phyloP scores from a whole-genome alignment of 1,284 basidiomycete species.

The Cryptococcus floricola region DNA sequence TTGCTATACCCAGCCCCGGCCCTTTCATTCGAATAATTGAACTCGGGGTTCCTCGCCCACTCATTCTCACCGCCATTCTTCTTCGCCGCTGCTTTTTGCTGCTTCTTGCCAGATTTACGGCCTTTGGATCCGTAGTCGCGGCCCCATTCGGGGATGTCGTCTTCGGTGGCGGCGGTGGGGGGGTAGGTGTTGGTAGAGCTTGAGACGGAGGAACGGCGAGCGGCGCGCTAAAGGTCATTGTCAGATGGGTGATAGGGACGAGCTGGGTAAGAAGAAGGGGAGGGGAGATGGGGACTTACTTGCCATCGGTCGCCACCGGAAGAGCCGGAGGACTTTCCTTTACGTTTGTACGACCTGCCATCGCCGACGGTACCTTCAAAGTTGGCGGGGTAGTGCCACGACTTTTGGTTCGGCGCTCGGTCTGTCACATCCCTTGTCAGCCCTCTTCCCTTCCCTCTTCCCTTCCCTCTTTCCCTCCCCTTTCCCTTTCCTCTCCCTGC shows the following conservation, averaged over 20 bases:
- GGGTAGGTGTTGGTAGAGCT: conserved; percentile 25
- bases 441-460: neutral
- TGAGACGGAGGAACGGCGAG: conserved; percentile 19
- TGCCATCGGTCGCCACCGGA: conserved; percentile 25
- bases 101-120: conserved; percentile 23
- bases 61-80: conserved; percentile 10
- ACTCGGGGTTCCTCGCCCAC: conserved; percentile 14
- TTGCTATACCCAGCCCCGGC: conserved; percentile 4
- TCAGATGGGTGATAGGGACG: neutral
- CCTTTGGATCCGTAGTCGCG: conserved; percentile 46
- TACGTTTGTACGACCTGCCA: conserved; percentile 22
- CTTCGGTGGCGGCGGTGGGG: conserved; percentile 35
- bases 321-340: conserved; percentile 5
- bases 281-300: neutral
- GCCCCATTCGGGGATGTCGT: conserved; percentile 51
- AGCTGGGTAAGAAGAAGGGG: neutral
- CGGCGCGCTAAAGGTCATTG: conserved; percentile 18
- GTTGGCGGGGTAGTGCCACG: conserved; percentile 51
- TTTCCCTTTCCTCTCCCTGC: conserved; percentile 3
- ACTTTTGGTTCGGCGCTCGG: conserved; percentile 46
- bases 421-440: conserved; percentile 18
- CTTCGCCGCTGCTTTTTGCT: conserved; percentile 2
- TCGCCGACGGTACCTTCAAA: conserved; percentile 46
- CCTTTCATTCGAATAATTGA: conserved; percentile 6
- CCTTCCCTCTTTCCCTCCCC: conserved; percentile 4